Conservation (phyloP, 495 filamentous ascomycete species). For the Bryoglossum gracile region DNA sequence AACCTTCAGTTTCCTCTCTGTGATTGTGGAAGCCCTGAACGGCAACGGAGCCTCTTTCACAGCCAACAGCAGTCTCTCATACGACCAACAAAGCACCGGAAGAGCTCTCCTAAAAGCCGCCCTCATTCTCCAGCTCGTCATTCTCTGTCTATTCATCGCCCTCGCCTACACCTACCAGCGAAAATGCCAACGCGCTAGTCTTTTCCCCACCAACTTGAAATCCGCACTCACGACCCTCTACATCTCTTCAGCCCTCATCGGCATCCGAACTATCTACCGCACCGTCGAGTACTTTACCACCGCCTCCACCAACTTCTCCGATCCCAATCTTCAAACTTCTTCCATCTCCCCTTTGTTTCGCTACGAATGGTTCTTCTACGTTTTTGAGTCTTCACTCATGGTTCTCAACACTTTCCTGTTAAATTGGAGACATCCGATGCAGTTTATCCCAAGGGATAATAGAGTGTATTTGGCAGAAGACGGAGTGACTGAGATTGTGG, state of each 20-base stretch:
- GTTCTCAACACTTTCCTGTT: constrained; percentile 51
- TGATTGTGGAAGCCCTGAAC: constrained; percentile 57
- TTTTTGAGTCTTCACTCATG: constrained; percentile 64
- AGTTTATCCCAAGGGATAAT: constrained; percentile 51
- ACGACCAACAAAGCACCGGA: constrained; percentile 42
- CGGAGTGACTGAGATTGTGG: constrained; percentile 56
- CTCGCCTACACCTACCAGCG: constrained; percentile 53
- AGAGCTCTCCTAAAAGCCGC: constrained; percentile 56
- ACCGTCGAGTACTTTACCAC: constrained; percentile 53
- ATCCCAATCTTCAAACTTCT: constrained; percentile 11
- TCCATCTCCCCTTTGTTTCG: constrained; percentile 47
- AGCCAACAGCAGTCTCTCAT: constrained; percentile 41
- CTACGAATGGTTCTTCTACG: constrained; percentile 67
- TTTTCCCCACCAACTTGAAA: constrained; percentile 49
- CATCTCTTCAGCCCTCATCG: constrained; percentile 51
- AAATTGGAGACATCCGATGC: constrained; percentile 56
- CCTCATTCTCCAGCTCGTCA: constrained; percentile 58
- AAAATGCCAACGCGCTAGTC: constrained; percentile 45
- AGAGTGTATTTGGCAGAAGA: constrained; percentile 59
- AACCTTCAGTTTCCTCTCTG: constrained; percentile 62
- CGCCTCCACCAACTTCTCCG: constrained; percentile 2
- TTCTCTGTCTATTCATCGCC: constrained; percentile 53
- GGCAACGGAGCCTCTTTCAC: constrained; percentile 57
- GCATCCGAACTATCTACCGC: constrained; percentile 57
- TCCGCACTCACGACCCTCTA: constrained; percentile 55